Evolutionary conservation across 495 filamentous ascomycete genomes (phyloP).

Genomic region (Tuber indicum): DNA sequence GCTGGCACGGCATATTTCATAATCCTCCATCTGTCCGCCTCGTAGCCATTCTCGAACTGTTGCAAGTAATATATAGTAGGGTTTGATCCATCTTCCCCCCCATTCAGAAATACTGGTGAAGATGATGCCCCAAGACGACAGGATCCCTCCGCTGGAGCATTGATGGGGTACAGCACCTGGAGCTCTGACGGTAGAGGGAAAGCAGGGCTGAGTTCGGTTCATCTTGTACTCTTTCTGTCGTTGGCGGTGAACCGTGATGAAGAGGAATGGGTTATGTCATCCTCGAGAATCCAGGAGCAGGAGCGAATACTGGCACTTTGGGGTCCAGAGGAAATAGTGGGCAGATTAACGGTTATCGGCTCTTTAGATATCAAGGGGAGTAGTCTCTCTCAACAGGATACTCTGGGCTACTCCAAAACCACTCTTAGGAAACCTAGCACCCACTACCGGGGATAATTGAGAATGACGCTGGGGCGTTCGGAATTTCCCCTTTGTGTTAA

Average conservation of each 20-base stretch:
- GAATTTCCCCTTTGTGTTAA: too few relatives aligned
- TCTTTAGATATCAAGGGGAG: not conserved
- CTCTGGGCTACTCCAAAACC: not conserved
- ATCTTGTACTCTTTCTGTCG: not conserved
- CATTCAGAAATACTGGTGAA: constrained; percentile 64
- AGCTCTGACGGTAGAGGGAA: not conserved
- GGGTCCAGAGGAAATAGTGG: not conserved
- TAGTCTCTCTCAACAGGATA: not conserved
- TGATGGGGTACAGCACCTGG: constrained; percentile 15
- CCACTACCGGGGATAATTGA: too few relatives aligned
- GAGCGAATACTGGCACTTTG: too few relatives aligned
- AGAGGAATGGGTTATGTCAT: too few relatives aligned
- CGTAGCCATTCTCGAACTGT: constrained; percentile 76
- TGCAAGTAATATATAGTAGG: constrained; percentile 53
- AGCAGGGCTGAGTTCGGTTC: not conserved
- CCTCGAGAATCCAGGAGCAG: too few relatives aligned
- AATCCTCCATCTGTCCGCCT: constrained; percentile 76
- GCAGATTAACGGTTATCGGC: not conserved
- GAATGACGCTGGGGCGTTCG: too few relatives aligned
- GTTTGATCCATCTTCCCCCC: not conserved
- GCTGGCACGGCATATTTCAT: constrained; percentile 42
- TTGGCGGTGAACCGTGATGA: not conserved
- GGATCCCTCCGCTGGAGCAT: constrained; percentile 50
- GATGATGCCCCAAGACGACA: constrained; percentile 62
- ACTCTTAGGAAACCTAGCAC: not conserved